Conservation (phyloP, 345 rosid species). For the Aurinia saxatilis region DNA sequence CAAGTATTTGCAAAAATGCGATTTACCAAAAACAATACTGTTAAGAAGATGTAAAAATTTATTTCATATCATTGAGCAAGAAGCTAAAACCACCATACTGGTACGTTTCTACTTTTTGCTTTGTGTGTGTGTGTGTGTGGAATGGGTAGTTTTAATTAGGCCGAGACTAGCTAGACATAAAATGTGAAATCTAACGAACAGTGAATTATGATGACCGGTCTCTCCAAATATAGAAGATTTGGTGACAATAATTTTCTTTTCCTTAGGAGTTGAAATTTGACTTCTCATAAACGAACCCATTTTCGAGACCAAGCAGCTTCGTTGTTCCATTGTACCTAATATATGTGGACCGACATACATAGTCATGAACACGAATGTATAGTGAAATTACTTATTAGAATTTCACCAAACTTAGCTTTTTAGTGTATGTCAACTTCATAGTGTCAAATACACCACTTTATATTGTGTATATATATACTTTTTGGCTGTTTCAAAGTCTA, state of each 20-base stretch:
- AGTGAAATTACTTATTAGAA: conserved; percentile 21
- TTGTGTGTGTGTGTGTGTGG: neutral
- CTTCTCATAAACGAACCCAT: conserved; percentile 6
- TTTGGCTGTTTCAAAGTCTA: conserved; percentile 7
- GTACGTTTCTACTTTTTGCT: neutral
- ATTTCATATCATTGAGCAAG: neutral
- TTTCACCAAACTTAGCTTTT: conserved; percentile 26
- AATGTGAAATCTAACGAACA: neutral
- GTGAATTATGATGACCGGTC: conserved; percentile 9
- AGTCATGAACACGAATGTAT: conserved; percentile 14
- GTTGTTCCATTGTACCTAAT: conserved; percentile 29
- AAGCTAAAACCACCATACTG: neutral
- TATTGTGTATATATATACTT: neutral
- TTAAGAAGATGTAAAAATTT: neutral
- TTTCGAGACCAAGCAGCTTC: conserved; percentile 32
- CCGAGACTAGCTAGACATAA: neutral
- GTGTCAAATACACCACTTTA: conserved; percentile 27
- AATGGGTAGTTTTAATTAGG: neutral
- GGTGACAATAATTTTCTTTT: neutral
- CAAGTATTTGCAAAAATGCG: neutral
- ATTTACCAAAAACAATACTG: neutral
- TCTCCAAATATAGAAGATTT: conserved; percentile 12
- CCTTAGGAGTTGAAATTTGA: conserved; percentile 17
- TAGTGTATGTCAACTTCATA: conserved; percentile 22
- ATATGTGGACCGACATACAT: conserved; percentile 27